phyloP scores from a whole-genome alignment of 1,139 yeast genomes.

The Debaryomyces sp. region DNA sequence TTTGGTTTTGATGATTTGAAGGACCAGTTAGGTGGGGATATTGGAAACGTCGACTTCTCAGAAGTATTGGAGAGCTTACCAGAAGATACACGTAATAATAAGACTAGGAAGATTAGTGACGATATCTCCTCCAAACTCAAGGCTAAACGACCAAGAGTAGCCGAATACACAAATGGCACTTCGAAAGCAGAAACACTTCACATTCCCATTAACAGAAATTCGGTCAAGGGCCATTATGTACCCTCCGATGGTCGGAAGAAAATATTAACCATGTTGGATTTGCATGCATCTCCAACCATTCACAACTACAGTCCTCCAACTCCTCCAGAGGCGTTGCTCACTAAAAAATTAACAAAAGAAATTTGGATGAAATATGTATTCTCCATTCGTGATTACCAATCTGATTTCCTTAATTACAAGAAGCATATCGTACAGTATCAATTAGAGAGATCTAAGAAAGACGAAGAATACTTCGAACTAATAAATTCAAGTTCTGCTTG shows the following conservation, averaged over 20 bases:
- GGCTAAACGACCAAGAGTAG: conserved; percentile 25
- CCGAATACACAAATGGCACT: conserved; percentile 38
- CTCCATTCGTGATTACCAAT: conserved; percentile 33
- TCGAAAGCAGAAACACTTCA: conserved; percentile 44
- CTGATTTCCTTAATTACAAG: conserved; percentile 32
- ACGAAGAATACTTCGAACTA: conserved; percentile 28
- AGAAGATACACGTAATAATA: conserved; percentile 10
- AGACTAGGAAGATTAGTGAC: conserved; percentile 17
- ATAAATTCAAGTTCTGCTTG: conserved; percentile 29
- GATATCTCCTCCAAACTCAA: conserved; percentile 8
- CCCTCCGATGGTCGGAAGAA: conserved; percentile 3
- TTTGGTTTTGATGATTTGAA: conserved; percentile 27
- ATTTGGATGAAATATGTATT: conserved; percentile 34
- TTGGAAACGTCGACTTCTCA: conserved; percentile 37
- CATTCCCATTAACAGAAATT: conserved; percentile 39
- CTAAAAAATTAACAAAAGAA: conserved; percentile 20
- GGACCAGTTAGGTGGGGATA: conserved; percentile 27
- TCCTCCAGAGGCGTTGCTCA: conserved; percentile 31
- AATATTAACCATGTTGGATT: conserved; percentile 26
- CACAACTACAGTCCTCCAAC: conserved; percentile 27
- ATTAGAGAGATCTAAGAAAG: conserved; percentile 36
- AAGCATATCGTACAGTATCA: conserved; percentile 39
- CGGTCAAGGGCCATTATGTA: conserved; percentile 25
- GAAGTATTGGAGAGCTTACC: conserved; percentile 40
- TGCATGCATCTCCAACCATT: conserved; percentile 31